Conservation (phyloP, 2,329 filamentous ascomycete genomes). For the Hypomyces rosellus region DNA sequence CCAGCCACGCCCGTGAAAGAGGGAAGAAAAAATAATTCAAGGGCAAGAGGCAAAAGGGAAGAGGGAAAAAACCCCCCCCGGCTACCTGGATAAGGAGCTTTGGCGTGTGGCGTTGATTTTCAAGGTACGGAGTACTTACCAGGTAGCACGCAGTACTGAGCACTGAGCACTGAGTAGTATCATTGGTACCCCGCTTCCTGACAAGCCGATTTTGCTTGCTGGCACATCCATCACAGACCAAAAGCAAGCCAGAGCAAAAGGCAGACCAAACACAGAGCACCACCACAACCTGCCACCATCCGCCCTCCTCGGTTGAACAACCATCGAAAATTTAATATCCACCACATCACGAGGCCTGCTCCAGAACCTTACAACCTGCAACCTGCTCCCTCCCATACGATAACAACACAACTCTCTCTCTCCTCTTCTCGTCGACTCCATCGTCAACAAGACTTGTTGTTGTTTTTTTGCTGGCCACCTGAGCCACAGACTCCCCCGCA, state of each 20-base stretch:
- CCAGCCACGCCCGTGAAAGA: too few species aligned
- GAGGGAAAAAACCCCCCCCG: background rate
- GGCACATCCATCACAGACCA: constrained; percentile 12
- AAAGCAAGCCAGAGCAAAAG: constrained; percentile 3
- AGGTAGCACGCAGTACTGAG: too few species aligned
- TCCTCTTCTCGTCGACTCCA: constrained; percentile 1
- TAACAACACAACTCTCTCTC: background rate
- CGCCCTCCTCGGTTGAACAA: background rate
- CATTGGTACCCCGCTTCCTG: constrained; percentile 13
- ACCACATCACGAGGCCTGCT: too few species aligned
- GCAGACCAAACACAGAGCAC: background rate
- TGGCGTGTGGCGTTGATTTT: constrained; percentile 8
- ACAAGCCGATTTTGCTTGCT: constrained; percentile 11
- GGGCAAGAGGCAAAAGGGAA: too few species aligned
- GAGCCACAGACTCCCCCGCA: constrained; percentile 21
- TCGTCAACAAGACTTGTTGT: background rate
- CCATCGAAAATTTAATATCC: too few species aligned
- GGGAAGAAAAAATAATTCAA: too few species aligned
- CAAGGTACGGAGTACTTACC: background rate
- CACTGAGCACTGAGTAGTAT: constrained; percentile 9
- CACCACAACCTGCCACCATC: constrained; percentile 1
- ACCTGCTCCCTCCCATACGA: too few species aligned
- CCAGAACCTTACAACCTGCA: too few species aligned
- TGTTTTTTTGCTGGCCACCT: constrained; percentile 11
- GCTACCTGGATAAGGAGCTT: background rate